phyloP scores from a whole-genome alignment of 1,284 basidiomycete species.

The Quambalaria eucalypti region DNA sequence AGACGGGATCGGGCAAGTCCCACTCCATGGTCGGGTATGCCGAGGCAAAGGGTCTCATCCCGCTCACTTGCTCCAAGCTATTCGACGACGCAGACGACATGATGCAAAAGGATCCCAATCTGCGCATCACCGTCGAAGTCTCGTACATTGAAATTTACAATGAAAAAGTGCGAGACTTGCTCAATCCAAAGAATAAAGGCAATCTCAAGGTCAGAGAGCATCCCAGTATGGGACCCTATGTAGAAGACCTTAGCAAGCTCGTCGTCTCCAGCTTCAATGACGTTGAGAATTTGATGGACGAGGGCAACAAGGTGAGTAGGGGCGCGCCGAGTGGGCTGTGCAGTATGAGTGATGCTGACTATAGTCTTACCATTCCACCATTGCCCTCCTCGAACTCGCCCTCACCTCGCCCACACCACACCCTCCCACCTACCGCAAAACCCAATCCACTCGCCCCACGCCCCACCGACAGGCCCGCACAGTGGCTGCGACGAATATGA shows the following conservation, averaged over 20 bases:
- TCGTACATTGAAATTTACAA: slow-evolving; percentile 79
- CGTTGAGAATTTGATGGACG: slow-evolving; percentile 98
- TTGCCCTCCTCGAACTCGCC: too few relatives aligned
- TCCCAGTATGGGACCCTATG: slow-evolving; percentile 73
- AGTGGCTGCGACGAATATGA: slow-evolving; percentile 42
- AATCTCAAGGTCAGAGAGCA: slow-evolving; percentile 95
- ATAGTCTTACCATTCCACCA: too few relatives aligned
- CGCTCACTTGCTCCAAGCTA: slow-evolving; percentile 83
- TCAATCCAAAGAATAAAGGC: slow-evolving; percentile 93
- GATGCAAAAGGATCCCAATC: slow-evolving; percentile 60
- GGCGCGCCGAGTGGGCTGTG: too few relatives aligned
- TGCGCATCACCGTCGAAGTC: slow-evolving; percentile 83
- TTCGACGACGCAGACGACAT: slow-evolving; percentile 66
- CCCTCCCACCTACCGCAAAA: too few relatives aligned
- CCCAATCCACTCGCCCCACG: not conserved
- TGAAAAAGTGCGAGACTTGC: slow-evolving; percentile 86
- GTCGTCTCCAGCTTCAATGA: slow-evolving; percentile 82
- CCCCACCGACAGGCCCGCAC: slow-evolving; percentile 21
- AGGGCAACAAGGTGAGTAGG: slow-evolving; percentile 81
- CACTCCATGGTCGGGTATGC: slow-evolving; percentile 54
- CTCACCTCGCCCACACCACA: not conserved
- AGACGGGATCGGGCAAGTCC: slow-evolving; percentile 38
- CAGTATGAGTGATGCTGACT: too few relatives aligned
- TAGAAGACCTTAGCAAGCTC: slow-evolving; percentile 90
- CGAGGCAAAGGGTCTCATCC: slow-evolving; percentile 92